phyloP scores from a whole-genome alignment of 2,329 filamentous ascomycete genomes.

The Apiospora sp. region DNA sequence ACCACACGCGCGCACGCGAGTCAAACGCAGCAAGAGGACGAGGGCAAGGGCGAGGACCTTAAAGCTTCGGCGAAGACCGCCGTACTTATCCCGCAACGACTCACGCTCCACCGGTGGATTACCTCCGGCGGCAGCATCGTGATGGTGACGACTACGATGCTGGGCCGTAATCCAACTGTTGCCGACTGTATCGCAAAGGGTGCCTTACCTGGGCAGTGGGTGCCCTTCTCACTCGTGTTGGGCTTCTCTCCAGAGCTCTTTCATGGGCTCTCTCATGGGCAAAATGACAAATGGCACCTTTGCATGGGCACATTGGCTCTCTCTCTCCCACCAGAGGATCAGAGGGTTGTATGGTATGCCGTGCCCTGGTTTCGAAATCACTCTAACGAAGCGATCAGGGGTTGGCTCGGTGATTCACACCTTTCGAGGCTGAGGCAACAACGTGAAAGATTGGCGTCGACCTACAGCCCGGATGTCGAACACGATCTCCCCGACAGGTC shows the following conservation, averaged over 20 bases:
- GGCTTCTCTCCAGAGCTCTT: background rate
- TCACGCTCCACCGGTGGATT: background rate
- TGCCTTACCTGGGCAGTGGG: background rate
- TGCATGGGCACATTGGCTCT: background rate
- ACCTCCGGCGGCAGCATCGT: background rate
- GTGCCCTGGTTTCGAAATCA: slow-evolving; percentile 2
- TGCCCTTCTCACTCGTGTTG: background rate
- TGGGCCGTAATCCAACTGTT: slow-evolving; percentile 3
- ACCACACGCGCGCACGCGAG: background rate
- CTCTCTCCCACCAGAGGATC: background rate
- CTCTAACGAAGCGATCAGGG: slow-evolving; percentile 13
- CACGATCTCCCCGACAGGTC: slow-evolving; percentile 21
- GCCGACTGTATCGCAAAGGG: background rate
- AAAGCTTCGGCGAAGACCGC: background rate
- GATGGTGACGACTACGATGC: background rate
- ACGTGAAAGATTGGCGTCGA: slow-evolving; percentile 12
- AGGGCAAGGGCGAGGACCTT: background rate
- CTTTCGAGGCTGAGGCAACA: slow-evolving; percentile 12
- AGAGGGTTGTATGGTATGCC: background rate
- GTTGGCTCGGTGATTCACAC: slow-evolving; percentile 18
- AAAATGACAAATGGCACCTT: slow-evolving; percentile 2
- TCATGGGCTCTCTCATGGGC: background rate
- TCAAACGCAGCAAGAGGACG: background rate
- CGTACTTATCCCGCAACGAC: background rate
- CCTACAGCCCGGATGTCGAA: slow-evolving; percentile 15